Base-by-base conservation (phyloP, 2,329 filamentous ascomycete genomes). In the Fusarium palustre region DNA sequence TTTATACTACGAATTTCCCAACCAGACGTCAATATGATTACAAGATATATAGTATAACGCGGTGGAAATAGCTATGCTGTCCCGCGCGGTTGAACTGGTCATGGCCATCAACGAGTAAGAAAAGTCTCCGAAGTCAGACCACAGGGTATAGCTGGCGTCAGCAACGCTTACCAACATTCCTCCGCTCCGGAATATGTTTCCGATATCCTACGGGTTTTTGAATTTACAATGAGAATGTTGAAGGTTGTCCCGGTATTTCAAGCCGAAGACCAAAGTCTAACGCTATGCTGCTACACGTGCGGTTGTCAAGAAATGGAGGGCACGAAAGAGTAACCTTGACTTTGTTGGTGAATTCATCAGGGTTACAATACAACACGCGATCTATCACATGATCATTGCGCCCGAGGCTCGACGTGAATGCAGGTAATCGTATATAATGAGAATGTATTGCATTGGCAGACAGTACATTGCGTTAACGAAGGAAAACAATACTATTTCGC, bases 61-160 rank as follows among this genome's bases (percentile, higher is more conserved):
- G 48, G 24, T 8, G 18, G 15, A 50, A 50, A 9, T 25, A 12
- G 20, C 9, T 3, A 16, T 3, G 24, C 33, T 16, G 15, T 28
- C 24, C 22, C 25, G 33, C 24, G 20, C 31, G 47, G 18, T 30
- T 18, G 10, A 1, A 8, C 5, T 31, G 10, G 11, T 12, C 7
- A 0, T n/a, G 10, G 11, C 2, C 7, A 25, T 24, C 13, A 16
- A 28, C 22, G 18, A 8, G n/a, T 13, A 10, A 30, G 18, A 39
- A 39, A 52, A 52, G 48, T 52, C 48, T 36, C 48, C 48, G 48
- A 41, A 20, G 24, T 50, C 48, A 50, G 47, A 38, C 18, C 11
- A 28, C 20, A 6, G 18, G 24, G 20, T 16, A 5, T 28, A 12
- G 13, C 13, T 2, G 5, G 15, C 10, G 28, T 31, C 43, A 31